Conservation (phyloP, 192 early-diverging fungal genomes). For the Mortierella alpina region DNA sequence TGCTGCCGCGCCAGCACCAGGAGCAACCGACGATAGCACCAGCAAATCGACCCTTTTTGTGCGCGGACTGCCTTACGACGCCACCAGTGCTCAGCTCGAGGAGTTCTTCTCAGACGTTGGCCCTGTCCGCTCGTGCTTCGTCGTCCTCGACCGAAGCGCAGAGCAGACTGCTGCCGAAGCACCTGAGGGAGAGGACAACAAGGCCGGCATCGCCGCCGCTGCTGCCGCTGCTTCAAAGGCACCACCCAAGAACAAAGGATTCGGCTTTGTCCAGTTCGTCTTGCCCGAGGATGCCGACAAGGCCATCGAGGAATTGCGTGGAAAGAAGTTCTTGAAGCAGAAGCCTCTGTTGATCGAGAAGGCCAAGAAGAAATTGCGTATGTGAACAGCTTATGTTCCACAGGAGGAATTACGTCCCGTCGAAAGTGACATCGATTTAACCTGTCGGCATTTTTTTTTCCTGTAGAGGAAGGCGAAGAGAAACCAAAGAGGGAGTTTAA, state of each 20-base stretch:
- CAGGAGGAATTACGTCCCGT: background rate
- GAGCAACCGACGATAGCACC: slow-evolving; percentile 25
- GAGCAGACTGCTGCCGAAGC: slow-evolving; percentile 29
- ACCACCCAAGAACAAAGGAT: slow-evolving; percentile 77
- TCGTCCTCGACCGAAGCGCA: slow-evolving; percentile 68
- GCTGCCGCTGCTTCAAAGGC: slow-evolving; percentile 23
- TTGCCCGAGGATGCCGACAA: slow-evolving; percentile 80
- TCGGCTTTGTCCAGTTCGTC: slow-evolving; percentile 92
- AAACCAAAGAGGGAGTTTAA: slow-evolving; percentile 45
- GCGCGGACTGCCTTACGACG: slow-evolving; percentile 84
- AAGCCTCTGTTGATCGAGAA: slow-evolving; percentile 81
- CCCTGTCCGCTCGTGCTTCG: slow-evolving; percentile 90
- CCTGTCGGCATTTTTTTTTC: background rate
- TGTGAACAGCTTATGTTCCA: background rate
- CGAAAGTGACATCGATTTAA: background rate
- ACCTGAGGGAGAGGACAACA: slow-evolving; percentile 10
- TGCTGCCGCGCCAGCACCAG: slow-evolving; percentile 11
- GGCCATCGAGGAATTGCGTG: slow-evolving; percentile 81
- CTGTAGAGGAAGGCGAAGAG: slow-evolving; percentile 29
- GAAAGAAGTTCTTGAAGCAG: slow-evolving; percentile 77
- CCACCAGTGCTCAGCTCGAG: slow-evolving; percentile 85
- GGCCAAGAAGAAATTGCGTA: slow-evolving; percentile 71
- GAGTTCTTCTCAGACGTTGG: slow-evolving; percentile 91
- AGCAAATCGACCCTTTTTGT: slow-evolving; percentile 84
- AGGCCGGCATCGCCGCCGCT: slow-evolving; percentile 21